Evolutionary conservation across 345 rosid species (phyloP).

Genomic region (Noccaea caerulescens): DNA sequence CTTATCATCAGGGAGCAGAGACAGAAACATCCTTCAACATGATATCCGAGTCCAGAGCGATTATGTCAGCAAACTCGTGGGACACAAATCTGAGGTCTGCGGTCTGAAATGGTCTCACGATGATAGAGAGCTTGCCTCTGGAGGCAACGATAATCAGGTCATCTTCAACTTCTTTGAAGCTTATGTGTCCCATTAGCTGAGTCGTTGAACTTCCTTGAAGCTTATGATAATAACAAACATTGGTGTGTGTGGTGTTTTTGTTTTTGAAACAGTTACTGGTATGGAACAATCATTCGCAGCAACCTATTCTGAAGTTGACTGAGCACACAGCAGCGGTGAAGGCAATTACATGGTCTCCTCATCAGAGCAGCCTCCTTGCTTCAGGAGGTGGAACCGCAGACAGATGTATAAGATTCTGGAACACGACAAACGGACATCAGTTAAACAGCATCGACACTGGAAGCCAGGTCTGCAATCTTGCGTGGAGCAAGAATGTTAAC

Average conservation of each 20-base stretch:
- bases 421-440: conserved; percentile 87
- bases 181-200: background rate
- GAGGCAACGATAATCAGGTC: conserved; percentile 99
- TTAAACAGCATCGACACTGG: conserved; percentile 87
- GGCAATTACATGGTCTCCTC: conserved; percentile 99
- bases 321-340: conserved; percentile 99
- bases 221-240: background rate
- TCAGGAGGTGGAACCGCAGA: conserved; percentile 99
- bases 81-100: conserved; percentile 98
- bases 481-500: conserved; percentile 97
- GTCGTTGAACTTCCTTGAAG: background rate
- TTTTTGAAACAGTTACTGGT: conserved; percentile 68
- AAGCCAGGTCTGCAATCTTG: conserved; percentile 98
- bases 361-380: conserved; percentile 90
- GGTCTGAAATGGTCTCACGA: conserved; percentile 97
- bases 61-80: conserved; percentile 72
- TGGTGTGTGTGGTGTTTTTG: background rate
- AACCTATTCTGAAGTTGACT: conserved; percentile 69
- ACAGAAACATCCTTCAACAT: conserved; percentile 89
- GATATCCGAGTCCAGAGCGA: conserved; percentile 87
- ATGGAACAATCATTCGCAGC: conserved; percentile 95
- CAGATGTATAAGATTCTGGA: conserved; percentile 95
- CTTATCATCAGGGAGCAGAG: conserved; percentile 93
- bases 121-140: conserved; percentile 97
- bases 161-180: too few relatives aligned